Evolutionary conservation across 2,329 filamentous ascomycete species (phyloP), one percentile per base, ranked within the genome.

Genomic region (Beauveria medogensis): DNA sequence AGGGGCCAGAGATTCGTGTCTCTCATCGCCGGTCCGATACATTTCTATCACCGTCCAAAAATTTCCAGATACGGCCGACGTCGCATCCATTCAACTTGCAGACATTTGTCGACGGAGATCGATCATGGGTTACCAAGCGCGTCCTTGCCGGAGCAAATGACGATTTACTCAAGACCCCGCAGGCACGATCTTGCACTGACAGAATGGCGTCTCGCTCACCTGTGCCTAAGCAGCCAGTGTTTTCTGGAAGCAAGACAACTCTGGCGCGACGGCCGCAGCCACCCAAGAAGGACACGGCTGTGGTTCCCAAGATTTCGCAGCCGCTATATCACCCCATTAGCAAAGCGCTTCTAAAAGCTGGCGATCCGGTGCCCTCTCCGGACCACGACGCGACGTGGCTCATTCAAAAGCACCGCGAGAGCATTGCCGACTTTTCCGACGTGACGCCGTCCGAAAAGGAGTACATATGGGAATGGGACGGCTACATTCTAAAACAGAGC

Each of bases 381-480:
- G 69, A 70, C 3, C 71, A 78, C 3, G 80, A 84, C 66, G 77
- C 78, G 61, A 71, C 73, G 24, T 85, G 83, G 83, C 74, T 84
- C 8, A 75, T 83, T 34, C 81, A 84, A 63, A 85, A 84, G 69
- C 82, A 85, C 62, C 77, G 80, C 8, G 81, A 85, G 61, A 80
- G 78, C 58, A 78, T 85, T 59, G 74, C 77, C 30, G 83, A 85
- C 63, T 85, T 82, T 66, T 79, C 77, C 9, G 82, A 85, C 64
- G 76, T 85, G 28, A 78, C 78, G 14, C 68, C 73, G 3, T 72
- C 76, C 18, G 82, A 86, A 66, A 82, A 81, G 68, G 82, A 84
- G 63, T 85, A 81, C 62, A 81, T 85, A 60, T 75, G 77, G 65
- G 79, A 81, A 64, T 86, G 82, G 82, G 82, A 85, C 63, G 74